Evolutionary conservation across 2,329 filamentous ascomycete genomes (phyloP), one percentile per base, ranked within the genome.

Genomic region (Talaromyces amestolkiae): DNA sequence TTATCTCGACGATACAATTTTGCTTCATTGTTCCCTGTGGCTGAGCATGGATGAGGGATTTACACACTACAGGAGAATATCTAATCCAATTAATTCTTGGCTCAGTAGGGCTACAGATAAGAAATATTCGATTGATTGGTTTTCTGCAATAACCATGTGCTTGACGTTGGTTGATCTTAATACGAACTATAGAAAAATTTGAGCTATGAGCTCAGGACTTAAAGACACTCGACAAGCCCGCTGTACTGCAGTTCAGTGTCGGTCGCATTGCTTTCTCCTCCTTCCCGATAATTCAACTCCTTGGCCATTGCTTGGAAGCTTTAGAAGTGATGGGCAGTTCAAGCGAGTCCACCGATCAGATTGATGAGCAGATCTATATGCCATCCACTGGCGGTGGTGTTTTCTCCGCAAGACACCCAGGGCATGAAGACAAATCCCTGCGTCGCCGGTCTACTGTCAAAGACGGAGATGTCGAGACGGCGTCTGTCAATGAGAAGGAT

Each of bases 351-450:
- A 56, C 19, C 15, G 53, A 64, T 17, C 54, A 60, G 11, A n/a
- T 41, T 15, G 56, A 53, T 19, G 56, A 59, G 41, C 56, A 59
- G 33, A 33, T 47, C 27, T 59, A 64, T 15, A 64, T 27, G 27
- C 56, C 62, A 27, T 64, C 62, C 41, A 27, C 53, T 53, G 62
- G 62, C 10, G 62, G 62, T 17, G 62, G 62, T n/a, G 62, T 64
- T 6, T 64, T 41, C 33, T 51, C 62, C 4, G 56, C 53, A 19
- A 59, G 62, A 24, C 47, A 41, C 17, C 31, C 33, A 33, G 49
- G 22, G 7, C 49, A 63, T 4, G 47, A 56, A 13, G 61, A 45
- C 9, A 63, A 43, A n/a, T 35, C 54, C 1, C 19, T 41, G 24
- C 33, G 33, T 59, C 62, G 51, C 41, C 27, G 39, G 22, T 58